A percentile compares a stretch with the other conserved stretches of the same genome.
These are phyloP conservation scores for Rubia occidens DNA, from an alignment of 305 asterid genomes.

Conservation along the genomic window DNA sequence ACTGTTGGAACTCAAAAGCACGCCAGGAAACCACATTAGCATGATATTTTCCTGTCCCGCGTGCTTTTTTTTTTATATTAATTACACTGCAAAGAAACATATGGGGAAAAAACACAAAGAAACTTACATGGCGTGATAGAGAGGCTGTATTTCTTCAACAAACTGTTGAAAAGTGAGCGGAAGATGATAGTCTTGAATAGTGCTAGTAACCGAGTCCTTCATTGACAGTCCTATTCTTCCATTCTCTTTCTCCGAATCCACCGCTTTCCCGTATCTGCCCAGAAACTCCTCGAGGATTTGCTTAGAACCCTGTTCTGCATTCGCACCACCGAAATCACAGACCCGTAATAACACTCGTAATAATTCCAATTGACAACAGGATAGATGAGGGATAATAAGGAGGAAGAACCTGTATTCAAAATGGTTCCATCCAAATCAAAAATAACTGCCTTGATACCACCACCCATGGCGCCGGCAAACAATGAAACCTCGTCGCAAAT, in stretches of 20 bases:
- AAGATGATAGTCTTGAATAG: slow-evolving; percentile 60
- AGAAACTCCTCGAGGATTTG: slow-evolving; percentile 51
- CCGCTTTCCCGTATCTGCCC: slow-evolving; percentile 58
- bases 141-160: slow-evolving; percentile 45
- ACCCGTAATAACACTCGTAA: not conserved
- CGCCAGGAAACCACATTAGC: no score
- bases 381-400: not conserved
- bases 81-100: not conserved
- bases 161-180: slow-evolving; percentile 66
- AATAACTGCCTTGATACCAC: slow-evolving; percentile 50
- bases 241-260: slow-evolving; percentile 64
- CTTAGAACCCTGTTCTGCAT: slow-evolving; percentile 62
- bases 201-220: slow-evolving; percentile 35
- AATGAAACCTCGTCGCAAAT: not conserved
- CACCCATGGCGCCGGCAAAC: slow-evolving; percentile 10
- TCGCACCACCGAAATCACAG: slow-evolving; percentile 4
- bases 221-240: slow-evolving; percentile 58
- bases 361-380: not conserved
- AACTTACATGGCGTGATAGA: slow-evolving; percentile 68
- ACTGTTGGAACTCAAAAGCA: no score
- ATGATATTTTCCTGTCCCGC: no score
- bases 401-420: slow-evolving; percentile 54
- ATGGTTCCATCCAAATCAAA: slow-evolving; percentile 94
- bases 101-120: not conserved
- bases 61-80: not conserved